Percentiles rank a stretch among this genome's conserved stretches.
phyloP scores from a whole-genome alignment of 2,329 filamentous ascomycete species.

The Rhexocercosporidium sp. region DNA sequence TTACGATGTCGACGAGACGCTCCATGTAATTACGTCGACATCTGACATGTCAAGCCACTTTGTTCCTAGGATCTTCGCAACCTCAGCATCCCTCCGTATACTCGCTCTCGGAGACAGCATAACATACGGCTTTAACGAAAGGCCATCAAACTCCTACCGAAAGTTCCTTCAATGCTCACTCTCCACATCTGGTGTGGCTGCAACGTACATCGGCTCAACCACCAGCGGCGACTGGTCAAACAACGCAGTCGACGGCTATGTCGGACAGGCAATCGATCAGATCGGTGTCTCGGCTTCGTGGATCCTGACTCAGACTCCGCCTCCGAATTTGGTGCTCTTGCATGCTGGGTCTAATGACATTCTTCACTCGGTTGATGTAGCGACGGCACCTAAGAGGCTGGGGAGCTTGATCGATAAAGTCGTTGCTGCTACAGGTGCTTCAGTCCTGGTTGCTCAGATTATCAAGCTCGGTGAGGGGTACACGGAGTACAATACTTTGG shows the following conservation, averaged over 20 bases:
- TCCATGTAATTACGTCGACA: background rate
- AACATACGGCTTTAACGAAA: slow-evolving; percentile 42
- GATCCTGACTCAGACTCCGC: slow-evolving; percentile 33
- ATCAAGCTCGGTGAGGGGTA: slow-evolving; percentile 29
- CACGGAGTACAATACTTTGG: background rate
- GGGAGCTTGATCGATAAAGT: slow-evolving; percentile 43
- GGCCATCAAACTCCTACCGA: slow-evolving; percentile 48
- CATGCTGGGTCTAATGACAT: slow-evolving; percentile 45
- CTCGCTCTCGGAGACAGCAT: slow-evolving; percentile 47
- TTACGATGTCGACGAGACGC: background rate
- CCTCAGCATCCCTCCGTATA: slow-evolving; percentile 25
- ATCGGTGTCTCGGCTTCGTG: slow-evolving; percentile 33
- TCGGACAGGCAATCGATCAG: slow-evolving; percentile 41
- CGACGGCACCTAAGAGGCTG: slow-evolving; percentile 43
- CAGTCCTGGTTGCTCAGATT: slow-evolving; percentile 46
- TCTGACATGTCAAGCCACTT: background rate
- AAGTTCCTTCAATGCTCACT: slow-evolving; percentile 38
- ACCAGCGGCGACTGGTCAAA: slow-evolving; percentile 43
- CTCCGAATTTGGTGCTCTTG: slow-evolving; percentile 41
- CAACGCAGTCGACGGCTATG: slow-evolving; percentile 43
- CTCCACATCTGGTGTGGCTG: slow-evolving; percentile 26
- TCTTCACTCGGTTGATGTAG: slow-evolving; percentile 31
- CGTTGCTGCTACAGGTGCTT: slow-evolving; percentile 39
- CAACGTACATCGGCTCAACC: slow-evolving; percentile 43
- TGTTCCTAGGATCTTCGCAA: background rate